These are phyloP conservation scores for Irpex lacteus DNA, from an alignment of 1,284 basidiomycete species.

Conservation along the genomic window DNA sequence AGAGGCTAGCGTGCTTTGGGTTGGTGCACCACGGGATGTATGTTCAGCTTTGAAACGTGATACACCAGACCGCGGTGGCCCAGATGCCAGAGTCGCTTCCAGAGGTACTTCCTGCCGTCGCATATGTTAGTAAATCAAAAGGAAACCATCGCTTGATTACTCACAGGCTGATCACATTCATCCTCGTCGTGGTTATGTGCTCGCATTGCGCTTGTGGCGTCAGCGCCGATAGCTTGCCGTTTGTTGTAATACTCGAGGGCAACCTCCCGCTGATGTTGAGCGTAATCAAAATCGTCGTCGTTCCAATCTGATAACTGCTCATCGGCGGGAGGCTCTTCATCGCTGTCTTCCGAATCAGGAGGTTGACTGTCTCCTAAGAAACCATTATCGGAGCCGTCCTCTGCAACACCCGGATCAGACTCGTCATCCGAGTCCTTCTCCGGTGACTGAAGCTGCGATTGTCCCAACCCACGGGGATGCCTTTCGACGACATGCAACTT, in stretches of 20 bases:
- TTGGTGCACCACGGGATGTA: slow-evolving; percentile 37
- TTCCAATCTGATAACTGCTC: slow-evolving; percentile 39
- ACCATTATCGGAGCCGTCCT: slow-evolving; percentile 16
- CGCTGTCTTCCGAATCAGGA: slow-evolving; percentile 19
- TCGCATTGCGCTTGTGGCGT: slow-evolving; percentile 48
- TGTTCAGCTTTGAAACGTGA: slow-evolving; percentile 64
- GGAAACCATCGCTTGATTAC: neutral
- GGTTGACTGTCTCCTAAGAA: slow-evolving; percentile 17
- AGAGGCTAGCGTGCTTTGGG: slow-evolving; percentile 24
- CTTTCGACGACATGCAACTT: slow-evolving; percentile 69
- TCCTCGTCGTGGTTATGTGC: slow-evolving; percentile 40
- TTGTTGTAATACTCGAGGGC: slow-evolving; percentile 69
- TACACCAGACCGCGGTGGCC: slow-evolving; percentile 43
- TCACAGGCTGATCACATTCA: slow-evolving; percentile 45
- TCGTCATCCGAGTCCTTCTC: slow-evolving; percentile 52
- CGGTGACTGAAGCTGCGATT: slow-evolving; percentile 22
- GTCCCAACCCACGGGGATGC: slow-evolving; percentile 28
- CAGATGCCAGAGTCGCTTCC: slow-evolving; percentile 34
- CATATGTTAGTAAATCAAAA: neutral
- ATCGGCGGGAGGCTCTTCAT: slow-evolving; percentile 26
- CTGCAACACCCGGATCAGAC: slow-evolving; percentile 30
- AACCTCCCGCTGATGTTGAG: slow-evolving; percentile 68
- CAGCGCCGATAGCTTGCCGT: slow-evolving; percentile 51
- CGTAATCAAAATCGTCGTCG: slow-evolving; percentile 55
- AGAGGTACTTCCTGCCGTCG: slow-evolving; percentile 37